Evolutionary conservation across 2,329 filamentous ascomycete species (phyloP).

Genomic region (Coniochaeta hoffmannii): DNA sequence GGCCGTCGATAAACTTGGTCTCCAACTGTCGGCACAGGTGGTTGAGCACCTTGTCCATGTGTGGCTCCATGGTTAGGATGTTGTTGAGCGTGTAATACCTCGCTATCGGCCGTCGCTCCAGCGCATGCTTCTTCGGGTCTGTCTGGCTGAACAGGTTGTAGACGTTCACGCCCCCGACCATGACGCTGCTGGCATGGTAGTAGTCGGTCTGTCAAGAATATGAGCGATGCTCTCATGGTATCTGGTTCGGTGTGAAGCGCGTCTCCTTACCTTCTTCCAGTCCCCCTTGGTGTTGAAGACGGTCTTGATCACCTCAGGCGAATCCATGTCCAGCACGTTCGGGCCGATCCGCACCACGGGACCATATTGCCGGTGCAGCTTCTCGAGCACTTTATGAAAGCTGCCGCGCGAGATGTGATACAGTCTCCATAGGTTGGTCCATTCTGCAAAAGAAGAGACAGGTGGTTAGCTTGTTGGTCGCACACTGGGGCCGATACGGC

Average conservation of each 20-base stretch:
- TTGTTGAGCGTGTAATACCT: slow-evolving; percentile 24
- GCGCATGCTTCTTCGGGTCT: slow-evolving; percentile 23
- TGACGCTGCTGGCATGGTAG: slow-evolving; percentile 25
- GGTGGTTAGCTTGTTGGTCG: not conserved
- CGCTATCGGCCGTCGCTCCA: slow-evolving; percentile 27
- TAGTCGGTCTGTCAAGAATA: slow-evolving; percentile 24
- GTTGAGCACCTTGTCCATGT: slow-evolving; percentile 21
- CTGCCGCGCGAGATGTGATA: slow-evolving; percentile 15
- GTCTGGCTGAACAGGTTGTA: slow-evolving; percentile 30
- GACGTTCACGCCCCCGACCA: slow-evolving; percentile 25
- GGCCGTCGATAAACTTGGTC: slow-evolving; percentile 19
- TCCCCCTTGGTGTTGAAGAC: slow-evolving; percentile 25
- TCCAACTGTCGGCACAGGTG: slow-evolving; percentile 22
- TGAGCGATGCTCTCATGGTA: not conserved
- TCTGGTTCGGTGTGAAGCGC: not conserved
- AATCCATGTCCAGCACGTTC: slow-evolving; percentile 44
- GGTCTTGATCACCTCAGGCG: slow-evolving; percentile 38
- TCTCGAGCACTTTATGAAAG: slow-evolving; percentile 19
- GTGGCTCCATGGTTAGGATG: slow-evolving; percentile 21
- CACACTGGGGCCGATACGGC: too few relatives aligned
- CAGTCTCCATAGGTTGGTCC: slow-evolving; percentile 28
- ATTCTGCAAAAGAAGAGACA: slow-evolving; percentile 12
- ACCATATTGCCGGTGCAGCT: slow-evolving; percentile 28
- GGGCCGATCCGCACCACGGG: slow-evolving; percentile 29
- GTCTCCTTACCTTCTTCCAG: slow-evolving; percentile 18